Conservation (phyloP, 1,284 basidiomycete species). For the Ustilago tritici region DNA sequence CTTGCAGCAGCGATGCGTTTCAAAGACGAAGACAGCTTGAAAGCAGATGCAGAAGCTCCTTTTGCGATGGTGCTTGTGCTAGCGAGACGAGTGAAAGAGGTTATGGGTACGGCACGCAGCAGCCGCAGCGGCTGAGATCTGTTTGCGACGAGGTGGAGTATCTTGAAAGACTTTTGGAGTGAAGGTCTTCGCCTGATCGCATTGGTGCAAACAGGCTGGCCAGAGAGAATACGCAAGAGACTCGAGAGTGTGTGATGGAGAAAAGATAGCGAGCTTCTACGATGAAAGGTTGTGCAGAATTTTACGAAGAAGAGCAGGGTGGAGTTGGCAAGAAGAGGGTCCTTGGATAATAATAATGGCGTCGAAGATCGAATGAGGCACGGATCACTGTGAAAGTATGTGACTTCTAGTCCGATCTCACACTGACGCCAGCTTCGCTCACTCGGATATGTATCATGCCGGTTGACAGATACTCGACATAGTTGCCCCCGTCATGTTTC, state of each 20-base stretch:
- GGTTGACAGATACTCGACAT: too few species aligned
- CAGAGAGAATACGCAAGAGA: not conserved
- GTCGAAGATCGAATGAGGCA: not conserved
- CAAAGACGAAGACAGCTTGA: constrained; percentile 34
- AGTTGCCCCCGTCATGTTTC: too few species aligned
- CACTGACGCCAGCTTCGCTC: too few species aligned
- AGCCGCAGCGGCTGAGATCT: constrained; percentile 28
- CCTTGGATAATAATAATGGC: not conserved
- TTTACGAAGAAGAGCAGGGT: not conserved
- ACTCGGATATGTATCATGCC: too few species aligned
- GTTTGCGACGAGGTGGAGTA: constrained; percentile 21
- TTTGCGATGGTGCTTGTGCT: constrained; percentile 3
- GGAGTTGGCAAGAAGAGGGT: not conserved
- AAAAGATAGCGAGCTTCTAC: not conserved
- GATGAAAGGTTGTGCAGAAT: not conserved
- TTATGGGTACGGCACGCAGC: constrained; percentile 33
- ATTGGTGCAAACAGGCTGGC: constrained; percentile 9
- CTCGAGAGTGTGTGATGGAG: not conserved
- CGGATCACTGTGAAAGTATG: not conserved
- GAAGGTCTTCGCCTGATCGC: constrained; percentile 9
- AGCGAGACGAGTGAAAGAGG: constrained; percentile 1
- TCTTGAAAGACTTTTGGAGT: constrained; percentile 12
- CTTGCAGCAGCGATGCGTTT: constrained; percentile 10
- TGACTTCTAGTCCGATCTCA: too few species aligned
- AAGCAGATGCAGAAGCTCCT: not conserved